Base-by-base conservation (phyloP, 164 flowering plant species). In the Warburgia ugandensis region DNA sequence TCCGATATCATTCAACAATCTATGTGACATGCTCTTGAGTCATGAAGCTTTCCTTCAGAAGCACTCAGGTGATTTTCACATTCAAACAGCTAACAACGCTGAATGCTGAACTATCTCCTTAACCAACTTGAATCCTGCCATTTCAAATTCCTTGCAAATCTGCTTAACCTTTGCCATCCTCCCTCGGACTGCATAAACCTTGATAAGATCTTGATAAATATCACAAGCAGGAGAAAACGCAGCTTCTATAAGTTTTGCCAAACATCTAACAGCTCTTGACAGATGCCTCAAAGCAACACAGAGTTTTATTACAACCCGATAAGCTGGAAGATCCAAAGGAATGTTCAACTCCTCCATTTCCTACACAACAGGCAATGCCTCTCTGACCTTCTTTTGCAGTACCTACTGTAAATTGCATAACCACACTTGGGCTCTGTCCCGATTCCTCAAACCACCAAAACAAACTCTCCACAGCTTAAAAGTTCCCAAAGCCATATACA, bases 321-420 rank as follows among this genome's bases (percentile, higher is more conserved):
- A 84, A 47, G 92, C 87, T n/a, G 96, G 87, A 53, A 86, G 84
- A 78, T 87, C 95, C 40, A 87, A 60, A 38, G 78, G 73, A 67
- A 65, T 76, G 50, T 76, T 48, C 12, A 69, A 64, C 51, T 53
- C 75, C 66, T 91, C 96, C 92, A 91, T 83, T 69, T 83, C 88
- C 98, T 96, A 87, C 23, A 87, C 83, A 27, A 83, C 26, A 45
- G 73, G 73, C 69, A 81, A 37, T 5, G 96, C 94, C 54, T 77
- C 88, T 67, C 87, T 84, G 59, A n/a, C n/a, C n/a, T n/a, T n/a
- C n/a, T n/a, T n/a, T n/a, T n/a, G n/a, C n/a, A n/a, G n/a, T n/a
- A n/a, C n/a, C n/a, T n/a, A n/a, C n/a, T n/a, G n/a, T n/a, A n/a
- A n/a, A n/a, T n/a, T n/a, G n/a, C n/a, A n/a, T n/a, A n/a, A n/a